Conservation (phyloP, 495 filamentous ascomycete species). For the Aspergillus affinis region DNA sequence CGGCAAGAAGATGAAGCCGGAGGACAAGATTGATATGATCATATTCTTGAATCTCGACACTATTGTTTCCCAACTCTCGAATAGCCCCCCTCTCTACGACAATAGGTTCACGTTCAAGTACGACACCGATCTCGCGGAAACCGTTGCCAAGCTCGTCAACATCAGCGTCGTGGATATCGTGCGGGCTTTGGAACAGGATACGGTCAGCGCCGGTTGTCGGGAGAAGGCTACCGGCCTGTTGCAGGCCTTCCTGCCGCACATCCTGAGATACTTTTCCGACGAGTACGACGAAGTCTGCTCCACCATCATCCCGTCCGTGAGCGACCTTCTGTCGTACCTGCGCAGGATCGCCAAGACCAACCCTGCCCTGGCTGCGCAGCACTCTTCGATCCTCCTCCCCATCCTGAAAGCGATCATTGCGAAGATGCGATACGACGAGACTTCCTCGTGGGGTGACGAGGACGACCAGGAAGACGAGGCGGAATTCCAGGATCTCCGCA, state of each 20-base stretch:
- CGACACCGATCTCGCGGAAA: constrained; percentile 91
- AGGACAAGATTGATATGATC: constrained; percentile 93
- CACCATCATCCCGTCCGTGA: constrained; percentile 86
- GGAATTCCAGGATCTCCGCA: constrained; percentile 94
- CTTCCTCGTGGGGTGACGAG: constrained; percentile 88
- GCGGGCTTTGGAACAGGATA: constrained; percentile 64
- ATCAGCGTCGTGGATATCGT: constrained; percentile 82
- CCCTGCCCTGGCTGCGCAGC: constrained; percentile 60
- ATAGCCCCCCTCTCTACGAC: constrained; percentile 73
- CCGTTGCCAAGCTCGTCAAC: constrained; percentile 94
- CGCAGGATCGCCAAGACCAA: constrained; percentile 69
- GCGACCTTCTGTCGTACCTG: constrained; percentile 83
- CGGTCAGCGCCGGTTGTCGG: constrained; percentile 52
- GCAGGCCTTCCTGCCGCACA: constrained; percentile 75
- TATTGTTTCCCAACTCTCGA: constrained; percentile 78
- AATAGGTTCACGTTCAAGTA: constrained; percentile 78
- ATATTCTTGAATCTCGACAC: constrained; percentile 79
- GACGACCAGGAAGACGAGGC: constrained; percentile 95
- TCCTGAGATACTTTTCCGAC: constrained; percentile 92
- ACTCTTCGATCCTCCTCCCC: constrained; percentile 74
- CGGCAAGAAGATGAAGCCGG: constrained; percentile 93
- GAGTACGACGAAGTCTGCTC: constrained; percentile 98
- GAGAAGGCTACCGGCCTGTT: constrained; percentile 71
- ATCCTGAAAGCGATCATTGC: constrained; percentile 86
- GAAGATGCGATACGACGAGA: constrained; percentile 97